Conservation (phyloP, 228 moss, liverwort and hornwort genomes). For the Sphagnum fallax region DNA sequence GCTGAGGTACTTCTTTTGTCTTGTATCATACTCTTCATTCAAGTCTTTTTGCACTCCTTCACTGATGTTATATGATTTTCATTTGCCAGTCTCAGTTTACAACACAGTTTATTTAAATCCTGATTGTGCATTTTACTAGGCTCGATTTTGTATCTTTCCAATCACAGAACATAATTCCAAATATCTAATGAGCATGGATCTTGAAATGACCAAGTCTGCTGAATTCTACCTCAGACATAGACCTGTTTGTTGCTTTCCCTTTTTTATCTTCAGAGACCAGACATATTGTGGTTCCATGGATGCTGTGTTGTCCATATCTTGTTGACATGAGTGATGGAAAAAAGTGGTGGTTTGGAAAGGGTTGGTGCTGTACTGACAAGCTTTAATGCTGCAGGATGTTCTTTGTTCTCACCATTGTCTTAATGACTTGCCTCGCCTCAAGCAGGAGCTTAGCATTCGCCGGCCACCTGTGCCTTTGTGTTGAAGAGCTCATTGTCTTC, state of each 20-base stretch:
- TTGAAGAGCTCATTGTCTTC: slow-evolving; percentile 7
- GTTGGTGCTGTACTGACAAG: no score
- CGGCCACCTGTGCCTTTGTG: slow-evolving; percentile 63
- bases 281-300: background rate
- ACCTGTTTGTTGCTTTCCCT: no score
- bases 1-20: slow-evolving; percentile 58
- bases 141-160: no score
- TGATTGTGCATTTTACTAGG: background rate
- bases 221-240: no score
- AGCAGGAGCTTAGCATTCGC: slow-evolving; percentile 92
- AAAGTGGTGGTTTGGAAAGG: no score
- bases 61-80: background rate
- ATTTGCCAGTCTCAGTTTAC: background rate
- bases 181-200: no score
- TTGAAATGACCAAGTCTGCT: no score
- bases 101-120: background rate
- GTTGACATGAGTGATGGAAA: background rate
- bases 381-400: slow-evolving; percentile 33
- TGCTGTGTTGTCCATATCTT: background rate
- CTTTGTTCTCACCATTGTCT: slow-evolving; percentile 45
- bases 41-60: no score
- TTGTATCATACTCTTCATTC: no score
- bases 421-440: slow-evolving; percentile 59
- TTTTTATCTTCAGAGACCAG: no score
- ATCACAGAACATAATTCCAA: no score